Conservation (phyloP, 495 filamentous ascomycete genomes). For the Penicillium malachiteum region DNA sequence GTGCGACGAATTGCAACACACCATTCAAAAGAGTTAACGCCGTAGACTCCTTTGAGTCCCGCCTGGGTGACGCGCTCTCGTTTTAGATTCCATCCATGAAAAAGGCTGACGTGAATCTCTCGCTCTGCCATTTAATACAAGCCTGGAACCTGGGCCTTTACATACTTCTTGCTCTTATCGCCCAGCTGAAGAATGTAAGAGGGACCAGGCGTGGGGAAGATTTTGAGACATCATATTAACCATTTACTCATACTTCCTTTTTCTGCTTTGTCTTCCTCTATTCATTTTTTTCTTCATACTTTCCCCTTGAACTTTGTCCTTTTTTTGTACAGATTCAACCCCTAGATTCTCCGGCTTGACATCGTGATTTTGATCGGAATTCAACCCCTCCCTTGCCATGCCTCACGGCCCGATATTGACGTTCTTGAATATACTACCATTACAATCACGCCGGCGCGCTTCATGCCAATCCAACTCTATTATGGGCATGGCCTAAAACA, state of each 20-base stretch:
- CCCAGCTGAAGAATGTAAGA: constrained; percentile 7
- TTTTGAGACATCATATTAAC: constrained; percentile 24
- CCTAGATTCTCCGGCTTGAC: constrained; percentile 24
- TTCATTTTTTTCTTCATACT: constrained; percentile 1
- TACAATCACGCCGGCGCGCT: constrained; percentile 7
- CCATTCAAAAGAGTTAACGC: constrained; percentile 12
- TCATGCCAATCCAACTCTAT: constrained; percentile 19
- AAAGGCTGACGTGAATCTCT: constrained; percentile 18
- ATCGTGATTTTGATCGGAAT: constrained; percentile 21
- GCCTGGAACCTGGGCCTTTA: constrained; percentile 7
- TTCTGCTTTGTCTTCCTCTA: not conserved
- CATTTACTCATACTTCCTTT: not conserved
- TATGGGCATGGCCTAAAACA: constrained; percentile 20
- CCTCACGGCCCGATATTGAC: constrained; percentile 17
- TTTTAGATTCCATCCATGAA: constrained; percentile 5
- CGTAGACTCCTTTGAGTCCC: constrained; percentile 12
- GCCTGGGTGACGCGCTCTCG: constrained; percentile 14
- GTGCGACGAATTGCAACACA: constrained; percentile 25
- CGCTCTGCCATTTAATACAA: not conserved
- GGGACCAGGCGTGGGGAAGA: constrained; percentile 20
- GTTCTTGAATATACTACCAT: constrained; percentile 9
- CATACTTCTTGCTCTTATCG: constrained; percentile 8
- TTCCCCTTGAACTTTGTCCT: not conserved
- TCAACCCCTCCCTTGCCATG: constrained; percentile 24
- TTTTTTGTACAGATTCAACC: constrained; percentile 2